phyloP scores from a whole-genome alignment of 352 stramenopile genomes.

The Thraustochytrium sp. region DNA sequence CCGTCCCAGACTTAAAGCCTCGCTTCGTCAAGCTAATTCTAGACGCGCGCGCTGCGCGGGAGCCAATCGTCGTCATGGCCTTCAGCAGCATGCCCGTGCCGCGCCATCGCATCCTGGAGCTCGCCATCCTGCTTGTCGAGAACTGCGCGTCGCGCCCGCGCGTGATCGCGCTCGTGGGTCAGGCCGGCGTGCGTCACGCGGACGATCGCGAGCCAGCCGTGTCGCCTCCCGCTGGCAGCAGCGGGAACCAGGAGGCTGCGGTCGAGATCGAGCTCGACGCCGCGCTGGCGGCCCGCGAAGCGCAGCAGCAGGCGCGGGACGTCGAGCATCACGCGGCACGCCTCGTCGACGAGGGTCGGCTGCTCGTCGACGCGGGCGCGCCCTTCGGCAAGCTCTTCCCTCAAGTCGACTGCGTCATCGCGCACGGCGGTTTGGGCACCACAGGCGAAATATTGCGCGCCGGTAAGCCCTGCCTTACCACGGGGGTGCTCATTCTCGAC shows the following conservation, averaged over 20 bases:
- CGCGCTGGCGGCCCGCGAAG: too few relatives aligned
- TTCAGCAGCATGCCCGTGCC: slow-evolving; percentile 41
- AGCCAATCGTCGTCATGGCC: slow-evolving; percentile 20
- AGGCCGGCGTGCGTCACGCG: too few relatives aligned
- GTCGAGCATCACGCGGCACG: background rate
- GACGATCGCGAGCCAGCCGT: too few relatives aligned
- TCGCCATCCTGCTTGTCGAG: slow-evolving; percentile 33
- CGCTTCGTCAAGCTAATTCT: background rate
- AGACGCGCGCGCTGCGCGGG: background rate
- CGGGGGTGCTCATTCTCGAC: slow-evolving; percentile 41
- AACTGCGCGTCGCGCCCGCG: background rate
- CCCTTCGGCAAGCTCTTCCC: slow-evolving; percentile 36
- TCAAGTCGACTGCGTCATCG: slow-evolving; percentile 34
- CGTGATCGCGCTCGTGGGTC: slow-evolving; percentile 32
- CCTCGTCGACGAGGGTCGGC: background rate
- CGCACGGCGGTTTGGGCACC: slow-evolving; percentile 30
- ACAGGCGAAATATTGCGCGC: slow-evolving; percentile 24
- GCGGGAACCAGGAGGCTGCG: background rate
- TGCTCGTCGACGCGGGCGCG: slow-evolving; percentile 22
- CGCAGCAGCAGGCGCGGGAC: too few relatives aligned
- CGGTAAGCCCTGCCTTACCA: slow-evolving; percentile 28
- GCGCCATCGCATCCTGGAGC: slow-evolving; percentile 7
- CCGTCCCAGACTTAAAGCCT: background rate
- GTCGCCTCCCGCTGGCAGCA: too few relatives aligned
- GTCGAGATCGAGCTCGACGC: background rate